Evolutionary conservation across 257 asterid genomes (phyloP).

Genomic region (Nicotiana benthamiana): DNA sequence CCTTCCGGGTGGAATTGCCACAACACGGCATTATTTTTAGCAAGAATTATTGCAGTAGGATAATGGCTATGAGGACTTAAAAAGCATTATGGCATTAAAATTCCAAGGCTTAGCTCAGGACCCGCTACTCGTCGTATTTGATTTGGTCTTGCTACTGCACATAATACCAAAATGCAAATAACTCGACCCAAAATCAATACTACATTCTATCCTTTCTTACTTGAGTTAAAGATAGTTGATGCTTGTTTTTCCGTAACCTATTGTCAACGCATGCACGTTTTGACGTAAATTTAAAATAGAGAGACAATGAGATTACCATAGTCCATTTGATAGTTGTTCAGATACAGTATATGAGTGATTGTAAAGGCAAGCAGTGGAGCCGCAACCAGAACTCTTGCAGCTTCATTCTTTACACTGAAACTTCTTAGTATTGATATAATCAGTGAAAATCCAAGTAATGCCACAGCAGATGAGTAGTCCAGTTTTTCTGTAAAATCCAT

Average conservation of each 20-base stretch:
- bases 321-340: constrained; percentile 59
- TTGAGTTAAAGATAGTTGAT: background rate
- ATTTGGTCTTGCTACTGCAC: background rate
- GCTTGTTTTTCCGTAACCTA: background rate
- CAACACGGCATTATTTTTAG: background rate
- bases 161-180: background rate
- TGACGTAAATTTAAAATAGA: background rate
- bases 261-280: background rate
- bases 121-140: background rate
- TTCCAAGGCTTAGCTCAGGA: constrained; percentile 4
- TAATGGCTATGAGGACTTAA: background rate
- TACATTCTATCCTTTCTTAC: background rate
- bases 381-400: constrained; percentile 81
- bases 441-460: constrained; percentile 66
- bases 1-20: background rate
- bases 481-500: constrained; percentile 82
- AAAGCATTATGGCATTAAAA: background rate
- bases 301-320: constrained; percentile 36
- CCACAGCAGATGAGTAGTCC: constrained; percentile 69
- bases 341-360: constrained; percentile 62
- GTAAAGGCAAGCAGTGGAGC: constrained; percentile 73
- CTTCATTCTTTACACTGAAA: constrained; percentile 58
- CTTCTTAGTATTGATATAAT: constrained; percentile 55
- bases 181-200: background rate
- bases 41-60: background rate